phyloP scores from a whole-genome alignment of 2,329 filamentous ascomycete genomes.

The Magnaporthiopsis poae region DNA sequence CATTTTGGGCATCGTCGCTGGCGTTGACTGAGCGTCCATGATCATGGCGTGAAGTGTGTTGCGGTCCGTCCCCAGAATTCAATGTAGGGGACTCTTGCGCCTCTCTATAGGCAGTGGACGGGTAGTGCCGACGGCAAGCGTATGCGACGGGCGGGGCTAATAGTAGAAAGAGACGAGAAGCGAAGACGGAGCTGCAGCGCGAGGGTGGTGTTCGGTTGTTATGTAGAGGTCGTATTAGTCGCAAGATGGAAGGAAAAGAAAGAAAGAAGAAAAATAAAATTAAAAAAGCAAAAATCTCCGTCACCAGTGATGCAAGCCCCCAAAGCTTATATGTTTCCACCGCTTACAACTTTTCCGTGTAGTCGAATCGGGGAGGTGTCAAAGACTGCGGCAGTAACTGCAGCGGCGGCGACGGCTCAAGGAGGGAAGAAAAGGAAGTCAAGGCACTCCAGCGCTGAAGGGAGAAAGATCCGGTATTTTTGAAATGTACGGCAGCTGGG shows the following conservation, averaged over 20 bases:
- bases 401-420: not conserved
- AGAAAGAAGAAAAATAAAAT: too few species aligned
- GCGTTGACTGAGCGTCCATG: not conserved
- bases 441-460: not conserved
- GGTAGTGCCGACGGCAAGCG: not conserved
- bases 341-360: not conserved
- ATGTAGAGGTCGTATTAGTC: not conserved
- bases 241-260: not conserved
- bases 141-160: not conserved
- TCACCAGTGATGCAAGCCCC: not conserved
- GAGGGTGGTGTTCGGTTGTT: not conserved
- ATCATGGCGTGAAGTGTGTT: not conserved
- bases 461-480: not conserved
- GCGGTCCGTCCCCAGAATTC: not conserved
- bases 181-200: not conserved
- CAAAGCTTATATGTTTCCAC: not conserved
- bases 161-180: not conserved
- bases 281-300: too few species aligned
- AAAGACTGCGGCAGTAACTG: not conserved
- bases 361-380: not conserved
- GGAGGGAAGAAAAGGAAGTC: not conserved
- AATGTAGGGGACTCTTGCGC: not conserved
- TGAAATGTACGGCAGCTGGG: not conserved
- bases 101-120: not conserved
- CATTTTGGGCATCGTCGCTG: slow-evolving; percentile 13